phyloP scores from a whole-genome alignment of 441 rosid species.

The Euphorbia corollata region DNA sequence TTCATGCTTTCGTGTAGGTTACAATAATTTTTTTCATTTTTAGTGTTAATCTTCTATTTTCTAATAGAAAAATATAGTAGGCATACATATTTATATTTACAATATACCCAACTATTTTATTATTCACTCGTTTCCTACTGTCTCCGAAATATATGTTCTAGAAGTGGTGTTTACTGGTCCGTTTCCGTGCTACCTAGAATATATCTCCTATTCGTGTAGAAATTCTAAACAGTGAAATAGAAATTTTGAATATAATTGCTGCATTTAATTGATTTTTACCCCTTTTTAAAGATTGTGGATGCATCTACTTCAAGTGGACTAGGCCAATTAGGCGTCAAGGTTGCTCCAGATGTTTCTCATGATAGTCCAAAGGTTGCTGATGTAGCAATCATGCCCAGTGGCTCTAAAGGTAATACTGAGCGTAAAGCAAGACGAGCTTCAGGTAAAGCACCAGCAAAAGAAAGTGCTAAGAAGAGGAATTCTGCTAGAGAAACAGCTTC shows the following conservation, averaged over 20 bases:
- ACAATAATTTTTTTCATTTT: no score
- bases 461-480: slow-evolving; percentile 50
- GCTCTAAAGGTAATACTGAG: slow-evolving; percentile 51
- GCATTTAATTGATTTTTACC: slow-evolving; percentile 10
- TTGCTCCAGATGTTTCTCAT: slow-evolving; percentile 31
- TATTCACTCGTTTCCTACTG: no score
- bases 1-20: no score
- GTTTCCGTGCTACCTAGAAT: neutral
- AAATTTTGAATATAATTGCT: slow-evolving; percentile 6
- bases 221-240: neutral
- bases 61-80: no score
- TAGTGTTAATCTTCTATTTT: no score
- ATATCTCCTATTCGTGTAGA: slow-evolving; percentile 12
- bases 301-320: slow-evolving; percentile 45
- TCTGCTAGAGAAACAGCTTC: slow-evolving; percentile 38
- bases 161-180: no score
- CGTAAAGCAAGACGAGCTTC: slow-evolving; percentile 72
- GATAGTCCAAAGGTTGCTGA: slow-evolving; percentile 40
- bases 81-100: no score
- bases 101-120: no score
- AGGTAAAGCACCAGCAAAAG: slow-evolving; percentile 51
- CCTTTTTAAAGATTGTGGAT: slow-evolving; percentile 46
- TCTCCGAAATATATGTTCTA: no score
- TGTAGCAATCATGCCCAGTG: slow-evolving; percentile 27
- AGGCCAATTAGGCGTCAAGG: slow-evolving; percentile 38